Evolutionary conservation across 1,139 yeast species (phyloP).

Genomic region (Yamadazyma sp.): DNA sequence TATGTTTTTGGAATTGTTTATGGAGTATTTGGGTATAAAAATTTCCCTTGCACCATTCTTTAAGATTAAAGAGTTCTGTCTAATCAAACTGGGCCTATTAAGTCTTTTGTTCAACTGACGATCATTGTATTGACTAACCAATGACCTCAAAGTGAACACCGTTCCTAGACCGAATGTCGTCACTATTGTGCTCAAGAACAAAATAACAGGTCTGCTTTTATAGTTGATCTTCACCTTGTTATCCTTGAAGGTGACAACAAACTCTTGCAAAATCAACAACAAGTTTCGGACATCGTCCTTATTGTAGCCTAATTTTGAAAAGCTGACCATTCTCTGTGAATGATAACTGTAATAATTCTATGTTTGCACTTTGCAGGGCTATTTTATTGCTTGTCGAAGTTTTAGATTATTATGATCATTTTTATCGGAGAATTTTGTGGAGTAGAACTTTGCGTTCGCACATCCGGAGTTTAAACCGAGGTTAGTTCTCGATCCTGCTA

Average conservation of each 20-base stretch:
- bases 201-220: slow-evolving; percentile 45
- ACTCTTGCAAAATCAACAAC: slow-evolving; percentile 37
- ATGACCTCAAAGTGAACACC: slow-evolving; percentile 31
- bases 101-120: slow-evolving; percentile 24
- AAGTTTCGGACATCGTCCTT: slow-evolving; percentile 36
- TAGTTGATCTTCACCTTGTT: slow-evolving; percentile 43
- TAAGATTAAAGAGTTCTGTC: slow-evolving; percentile 45
- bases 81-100: slow-evolving; percentile 39
- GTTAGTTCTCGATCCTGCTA: neutral
- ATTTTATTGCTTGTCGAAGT: neutral
- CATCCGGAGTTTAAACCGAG: slow-evolving; percentile 3
- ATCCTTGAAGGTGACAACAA: slow-evolving; percentile 36
- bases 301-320: slow-evolving; percentile 37
- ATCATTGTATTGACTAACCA: slow-evolving; percentile 35
- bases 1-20: slow-evolving; percentile 5
- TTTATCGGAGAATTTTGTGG: neutral
- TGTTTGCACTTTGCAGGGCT: no score
- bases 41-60: slow-evolving; percentile 58
- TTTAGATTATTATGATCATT: neutral
- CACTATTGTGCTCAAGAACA: slow-evolving; percentile 42
- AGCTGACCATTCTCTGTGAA: slow-evolving; percentile 27
- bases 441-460: neutral
- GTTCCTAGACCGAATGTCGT: slow-evolving; percentile 48
- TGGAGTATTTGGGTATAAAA: slow-evolving; percentile 44
- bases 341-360: no score